phyloP scores from a whole-genome alignment of 139 green algal genomes.

The Chlorella sp. region DNA sequence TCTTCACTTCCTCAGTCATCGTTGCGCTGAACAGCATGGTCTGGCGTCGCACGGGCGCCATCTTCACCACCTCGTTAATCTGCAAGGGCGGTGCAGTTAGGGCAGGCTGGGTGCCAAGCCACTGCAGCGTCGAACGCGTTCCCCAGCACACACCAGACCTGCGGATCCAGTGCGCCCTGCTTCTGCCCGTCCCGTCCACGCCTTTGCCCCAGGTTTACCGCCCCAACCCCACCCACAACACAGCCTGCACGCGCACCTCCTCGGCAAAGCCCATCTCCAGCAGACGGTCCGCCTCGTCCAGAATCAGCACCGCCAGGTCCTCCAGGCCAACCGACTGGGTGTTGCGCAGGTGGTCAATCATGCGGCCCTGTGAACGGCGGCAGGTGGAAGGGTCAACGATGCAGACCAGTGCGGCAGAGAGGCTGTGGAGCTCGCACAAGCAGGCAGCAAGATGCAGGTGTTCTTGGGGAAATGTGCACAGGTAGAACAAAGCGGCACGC shows the following conservation, averaged over 20 bases:
- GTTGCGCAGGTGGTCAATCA: constrained; percentile 98
- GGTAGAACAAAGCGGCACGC: constrained; percentile 19
- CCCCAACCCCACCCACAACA: background rate
- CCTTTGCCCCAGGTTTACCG: too few species aligned
- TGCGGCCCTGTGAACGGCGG: constrained; percentile 45
- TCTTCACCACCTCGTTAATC: constrained; percentile 86
- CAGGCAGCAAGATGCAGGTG: too few species aligned
- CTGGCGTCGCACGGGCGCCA: constrained; percentile 89
- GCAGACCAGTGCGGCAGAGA: too few species aligned
- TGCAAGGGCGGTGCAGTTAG: constrained; percentile 47
- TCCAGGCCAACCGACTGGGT: constrained; percentile 90
- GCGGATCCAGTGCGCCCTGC: too few species aligned
- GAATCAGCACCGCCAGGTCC: constrained; percentile 89
- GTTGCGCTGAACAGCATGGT: constrained; percentile 93
- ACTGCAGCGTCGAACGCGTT: too few species aligned
- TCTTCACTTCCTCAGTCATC: constrained; percentile 77
- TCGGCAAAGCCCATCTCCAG: constrained; percentile 93
- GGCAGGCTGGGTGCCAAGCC: too few species aligned
- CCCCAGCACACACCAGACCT: too few species aligned
- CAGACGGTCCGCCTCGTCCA: constrained; percentile 96
- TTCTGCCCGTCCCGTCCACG: too few species aligned
- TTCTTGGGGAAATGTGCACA: background rate
- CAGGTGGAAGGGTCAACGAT: background rate
- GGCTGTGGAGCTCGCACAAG: too few species aligned
- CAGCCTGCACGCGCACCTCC: constrained; percentile 53